Evolutionary conservation across 1,139 yeast species (phyloP).

Genomic region (Geotrichum siamense): DNA sequence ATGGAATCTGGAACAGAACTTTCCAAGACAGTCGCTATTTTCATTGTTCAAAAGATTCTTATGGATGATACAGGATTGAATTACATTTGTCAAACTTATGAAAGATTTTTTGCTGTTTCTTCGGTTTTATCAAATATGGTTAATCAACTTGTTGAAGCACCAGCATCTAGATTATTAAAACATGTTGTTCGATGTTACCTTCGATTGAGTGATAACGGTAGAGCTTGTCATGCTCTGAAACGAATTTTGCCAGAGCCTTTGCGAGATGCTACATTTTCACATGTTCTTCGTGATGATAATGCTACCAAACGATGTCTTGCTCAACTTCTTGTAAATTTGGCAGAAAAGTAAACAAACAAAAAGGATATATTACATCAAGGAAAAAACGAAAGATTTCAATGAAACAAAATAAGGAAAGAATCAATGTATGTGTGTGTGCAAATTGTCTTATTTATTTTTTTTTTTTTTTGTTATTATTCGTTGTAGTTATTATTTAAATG

Average conservation of each 20-base stretch:
- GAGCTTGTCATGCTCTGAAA: constrained; percentile 83
- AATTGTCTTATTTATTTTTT: background rate
- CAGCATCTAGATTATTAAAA: constrained; percentile 76
- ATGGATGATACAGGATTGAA: constrained; percentile 86
- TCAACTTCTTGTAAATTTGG: constrained; percentile 67
- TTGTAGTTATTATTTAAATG: background rate
- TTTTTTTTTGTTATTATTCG: background rate
- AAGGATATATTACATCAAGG: no score
- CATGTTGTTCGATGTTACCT: constrained; percentile 93
- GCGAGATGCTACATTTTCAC: constrained; percentile 83
- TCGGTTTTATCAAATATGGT: constrained; percentile 86
- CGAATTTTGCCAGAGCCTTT: constrained; percentile 80
- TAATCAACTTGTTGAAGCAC: constrained; percentile 62
- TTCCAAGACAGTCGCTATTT: constrained; percentile 92
- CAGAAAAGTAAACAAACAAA: constrained; percentile 29
- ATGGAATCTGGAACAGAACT: constrained; percentile 95
- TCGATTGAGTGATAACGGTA: constrained; percentile 80
- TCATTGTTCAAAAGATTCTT: constrained; percentile 84
- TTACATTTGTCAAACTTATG: constrained; percentile 91
- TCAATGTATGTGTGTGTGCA: no score
- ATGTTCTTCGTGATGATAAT: constrained; percentile 73
- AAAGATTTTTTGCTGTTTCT: constrained; percentile 89
- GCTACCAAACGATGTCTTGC: constrained; percentile 85
- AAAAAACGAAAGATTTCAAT: no score
- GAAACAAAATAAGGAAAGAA: no score